Conservation (phyloP, 768 basidiomycete genomes). For the Lactarius sp. region DNA sequence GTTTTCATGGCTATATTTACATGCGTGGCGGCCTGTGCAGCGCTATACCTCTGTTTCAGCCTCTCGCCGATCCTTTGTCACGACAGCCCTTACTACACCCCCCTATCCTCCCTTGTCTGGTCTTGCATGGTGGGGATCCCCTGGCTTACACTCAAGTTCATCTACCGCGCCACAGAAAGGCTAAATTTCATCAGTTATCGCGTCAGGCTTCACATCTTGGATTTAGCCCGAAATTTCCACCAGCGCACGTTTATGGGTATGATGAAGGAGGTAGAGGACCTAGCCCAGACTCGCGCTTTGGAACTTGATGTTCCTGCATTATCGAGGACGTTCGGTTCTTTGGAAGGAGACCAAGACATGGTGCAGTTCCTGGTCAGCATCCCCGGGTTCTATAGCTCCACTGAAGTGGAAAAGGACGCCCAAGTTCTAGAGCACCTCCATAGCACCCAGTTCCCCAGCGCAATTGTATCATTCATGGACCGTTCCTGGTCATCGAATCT, state of each 20-base stretch:
- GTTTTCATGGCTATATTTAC: neutral
- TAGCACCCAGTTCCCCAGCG: conserved; percentile 2
- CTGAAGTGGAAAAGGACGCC: neutral
- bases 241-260: neutral
- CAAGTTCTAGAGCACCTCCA: neutral
- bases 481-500: conserved; percentile 1
- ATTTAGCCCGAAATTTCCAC: neutral
- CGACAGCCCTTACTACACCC: neutral
- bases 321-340: neutral
- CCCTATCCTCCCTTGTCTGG: neutral
- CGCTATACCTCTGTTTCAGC: neutral
- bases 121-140: neutral
- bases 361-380: conserved; percentile 10
- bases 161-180: neutral
- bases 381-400: conserved; percentile 12
- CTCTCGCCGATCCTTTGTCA: neutral
- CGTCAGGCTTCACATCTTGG: neutral
- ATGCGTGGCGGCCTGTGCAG: neutral
- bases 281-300: neutral
- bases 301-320: neutral
- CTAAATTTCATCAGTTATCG: neutral
- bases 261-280: neutral
- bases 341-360: conserved; percentile 8
- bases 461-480: conserved; percentile 10
- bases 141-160: neutral